Percentiles rank a stretch among this genome's conserved stretches.
phyloP scores from a whole-genome alignment of 768 basidiomycete species.

The Auricularia sp. region DNA sequence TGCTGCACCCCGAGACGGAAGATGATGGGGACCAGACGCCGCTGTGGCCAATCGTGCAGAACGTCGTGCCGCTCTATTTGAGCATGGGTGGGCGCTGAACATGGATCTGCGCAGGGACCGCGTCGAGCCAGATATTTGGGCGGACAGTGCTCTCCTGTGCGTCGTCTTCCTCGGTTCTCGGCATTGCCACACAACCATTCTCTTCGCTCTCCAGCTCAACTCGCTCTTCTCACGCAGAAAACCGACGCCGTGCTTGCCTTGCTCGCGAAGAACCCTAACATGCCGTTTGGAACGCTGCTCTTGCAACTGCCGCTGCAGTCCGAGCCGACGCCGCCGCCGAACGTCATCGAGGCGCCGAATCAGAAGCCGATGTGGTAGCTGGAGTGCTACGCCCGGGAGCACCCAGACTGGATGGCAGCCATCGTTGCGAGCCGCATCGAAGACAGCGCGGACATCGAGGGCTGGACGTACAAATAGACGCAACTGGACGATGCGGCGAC shows the following conservation, averaged over 20 bases:
- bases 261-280: not conserved
- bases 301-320: not conserved
- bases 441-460: not conserved
- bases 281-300: not conserved
- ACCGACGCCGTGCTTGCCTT: not conserved
- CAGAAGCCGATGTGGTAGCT: not conserved
- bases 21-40: not conserved
- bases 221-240: not conserved
- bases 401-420: not conserved
- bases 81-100: conserved; percentile 1
- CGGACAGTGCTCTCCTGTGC: not conserved
- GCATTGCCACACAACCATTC: not conserved
- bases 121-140: not conserved
- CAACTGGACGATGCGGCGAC: not conserved
- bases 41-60: not conserved
- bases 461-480: not conserved
- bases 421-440: not conserved
- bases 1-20: not conserved
- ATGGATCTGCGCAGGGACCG: not conserved
- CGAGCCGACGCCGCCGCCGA: not conserved
- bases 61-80: not conserved
- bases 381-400: not conserved
- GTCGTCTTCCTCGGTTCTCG: not conserved
- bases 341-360: not conserved
- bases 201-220: not conserved